These are phyloP conservation scores for Sequoiadendron giganteum DNA, from an alignment of 75 land plant species.

Conservation along the genomic window DNA sequence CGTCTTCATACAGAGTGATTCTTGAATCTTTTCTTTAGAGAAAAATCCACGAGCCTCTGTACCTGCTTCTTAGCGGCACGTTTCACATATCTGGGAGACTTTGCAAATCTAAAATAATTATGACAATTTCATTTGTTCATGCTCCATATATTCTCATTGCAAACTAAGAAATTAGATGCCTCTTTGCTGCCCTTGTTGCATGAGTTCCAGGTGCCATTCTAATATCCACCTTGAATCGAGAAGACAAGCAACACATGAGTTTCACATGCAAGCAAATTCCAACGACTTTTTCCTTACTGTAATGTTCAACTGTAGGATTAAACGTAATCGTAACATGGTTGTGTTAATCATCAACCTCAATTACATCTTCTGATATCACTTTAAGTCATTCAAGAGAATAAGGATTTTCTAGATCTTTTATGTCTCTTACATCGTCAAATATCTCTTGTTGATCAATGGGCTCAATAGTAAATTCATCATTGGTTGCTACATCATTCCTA, in stretches of 20 bases:
- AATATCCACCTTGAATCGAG: constrained; percentile 98
- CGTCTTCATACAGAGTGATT: no score
- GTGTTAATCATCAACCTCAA: constrained; percentile 67
- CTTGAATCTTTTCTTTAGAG: no score
- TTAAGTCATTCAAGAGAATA: constrained; percentile 95
- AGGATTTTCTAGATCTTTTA: constrained; percentile 97
- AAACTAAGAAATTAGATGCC: no score
- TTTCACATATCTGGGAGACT: no score
- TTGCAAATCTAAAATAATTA: no score
- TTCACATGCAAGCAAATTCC: constrained; percentile 91
- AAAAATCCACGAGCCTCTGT: no score
- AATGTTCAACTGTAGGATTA: constrained; percentile 96
- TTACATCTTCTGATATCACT: constrained; percentile 82
- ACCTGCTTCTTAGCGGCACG: no score
- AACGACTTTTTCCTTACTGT: constrained; percentile 97
- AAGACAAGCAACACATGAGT: constrained; percentile 85
- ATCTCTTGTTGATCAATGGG: no score
- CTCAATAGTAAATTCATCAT: constrained; percentile 49
- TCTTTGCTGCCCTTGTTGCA: no score
- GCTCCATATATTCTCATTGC: no score
- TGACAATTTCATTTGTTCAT: no score
- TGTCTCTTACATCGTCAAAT: constrained; percentile 82
- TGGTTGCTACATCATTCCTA: constrained; percentile 13
- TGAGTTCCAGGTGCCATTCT: no score
- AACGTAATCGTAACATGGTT: constrained; percentile 85